A percentile compares a stretch with the other conserved stretches of the same genome.
These are phyloP conservation scores for Nigrospora osmanthi DNA, from an alignment of 2,329 filamentous ascomycete genomes.

Conservation along the genomic window DNA sequence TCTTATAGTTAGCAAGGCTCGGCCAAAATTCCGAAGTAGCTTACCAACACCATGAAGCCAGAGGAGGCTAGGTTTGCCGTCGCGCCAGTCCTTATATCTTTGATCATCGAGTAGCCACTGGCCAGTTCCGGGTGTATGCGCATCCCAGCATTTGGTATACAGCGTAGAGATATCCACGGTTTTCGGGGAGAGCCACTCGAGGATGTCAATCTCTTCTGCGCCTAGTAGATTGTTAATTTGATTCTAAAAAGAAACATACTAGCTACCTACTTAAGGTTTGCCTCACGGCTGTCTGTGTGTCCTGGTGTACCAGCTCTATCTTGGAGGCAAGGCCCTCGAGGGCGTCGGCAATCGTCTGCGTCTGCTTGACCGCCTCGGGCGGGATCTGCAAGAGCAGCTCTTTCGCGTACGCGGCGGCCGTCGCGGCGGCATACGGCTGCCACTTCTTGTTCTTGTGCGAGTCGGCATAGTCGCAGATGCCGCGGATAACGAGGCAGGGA, in stretches of 20 bases:
- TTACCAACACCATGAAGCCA: too few relatives aligned
- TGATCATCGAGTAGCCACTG: too few relatives aligned
- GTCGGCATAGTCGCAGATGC: conserved; percentile 23
- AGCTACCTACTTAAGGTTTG: not conserved
- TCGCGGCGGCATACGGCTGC: conserved; percentile 15
- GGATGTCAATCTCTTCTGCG: not conserved
- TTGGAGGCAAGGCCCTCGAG: not conserved
- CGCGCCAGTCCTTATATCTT: too few relatives aligned
- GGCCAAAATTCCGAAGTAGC: too few relatives aligned
- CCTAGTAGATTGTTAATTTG: not conserved
- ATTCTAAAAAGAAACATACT: not conserved
- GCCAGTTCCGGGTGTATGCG: too few relatives aligned
- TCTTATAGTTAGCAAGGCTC: too few relatives aligned
- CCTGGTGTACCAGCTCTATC: not conserved
- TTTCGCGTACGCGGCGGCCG: conserved; percentile 17
- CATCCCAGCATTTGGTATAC: too few relatives aligned
- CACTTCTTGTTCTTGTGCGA: conserved; percentile 15
- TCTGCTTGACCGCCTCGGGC: not conserved
- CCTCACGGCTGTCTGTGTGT: not conserved
- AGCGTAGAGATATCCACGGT: too few relatives aligned
- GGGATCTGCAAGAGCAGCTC: conserved; percentile 5
- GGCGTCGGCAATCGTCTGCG: not conserved
- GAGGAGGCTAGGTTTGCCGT: too few relatives aligned
- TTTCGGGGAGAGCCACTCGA: too few relatives aligned
- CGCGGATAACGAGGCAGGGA: conserved; percentile 19